These are phyloP conservation scores for Russula brevipes DNA, from an alignment of 768 basidiomycete genomes.

Conservation along the genomic window DNA sequence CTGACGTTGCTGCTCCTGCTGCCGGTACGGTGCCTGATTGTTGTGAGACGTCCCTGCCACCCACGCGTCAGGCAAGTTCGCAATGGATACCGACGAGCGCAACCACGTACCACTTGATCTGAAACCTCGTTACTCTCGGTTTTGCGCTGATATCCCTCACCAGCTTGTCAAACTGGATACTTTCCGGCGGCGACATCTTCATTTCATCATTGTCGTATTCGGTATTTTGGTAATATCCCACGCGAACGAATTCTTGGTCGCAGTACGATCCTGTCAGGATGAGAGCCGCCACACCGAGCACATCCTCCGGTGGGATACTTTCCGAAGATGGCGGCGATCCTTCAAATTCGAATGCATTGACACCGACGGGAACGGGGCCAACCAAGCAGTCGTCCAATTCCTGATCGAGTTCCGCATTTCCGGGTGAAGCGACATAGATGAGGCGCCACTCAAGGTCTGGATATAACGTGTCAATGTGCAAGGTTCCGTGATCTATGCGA, in stretches of 20 bases:
- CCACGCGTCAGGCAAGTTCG: not conserved
- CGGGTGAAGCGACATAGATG: conserved; percentile 94
- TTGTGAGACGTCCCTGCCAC: conserved; percentile 35
- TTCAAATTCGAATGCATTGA: conserved; percentile 97
- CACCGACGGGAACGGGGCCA: conserved; percentile 92
- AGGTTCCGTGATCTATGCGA: not conserved
- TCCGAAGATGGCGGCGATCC: conserved; percentile 77
- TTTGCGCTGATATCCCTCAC: conserved; percentile 87
- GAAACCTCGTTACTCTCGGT: conserved; percentile 89
- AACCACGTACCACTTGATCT: conserved; percentile 70
- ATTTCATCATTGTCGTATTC: conserved; percentile 96
- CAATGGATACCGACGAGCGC: not conserved
- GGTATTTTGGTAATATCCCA: conserved; percentile 98
- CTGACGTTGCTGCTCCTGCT: conserved; percentile 64
- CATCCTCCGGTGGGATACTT: conserved; percentile 83
- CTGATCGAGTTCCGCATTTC: conserved; percentile 87
- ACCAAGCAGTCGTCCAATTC: conserved; percentile 98
- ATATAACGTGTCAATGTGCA: not conserved
- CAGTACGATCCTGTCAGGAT: conserved; percentile 95
- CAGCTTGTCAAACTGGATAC: conserved; percentile 70
- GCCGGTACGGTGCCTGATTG: conserved; percentile 38
- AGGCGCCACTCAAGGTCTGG: conserved; percentile 97
- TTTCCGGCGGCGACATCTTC: conserved; percentile 64
- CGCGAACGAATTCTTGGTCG: conserved; percentile 98
- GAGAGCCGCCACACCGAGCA: conserved; percentile 93